Percentiles rank a stretch among this genome's conserved stretches.
Conservation (phyloP, 1,139 yeast species). For the Taiozyma sp. region DNA sequence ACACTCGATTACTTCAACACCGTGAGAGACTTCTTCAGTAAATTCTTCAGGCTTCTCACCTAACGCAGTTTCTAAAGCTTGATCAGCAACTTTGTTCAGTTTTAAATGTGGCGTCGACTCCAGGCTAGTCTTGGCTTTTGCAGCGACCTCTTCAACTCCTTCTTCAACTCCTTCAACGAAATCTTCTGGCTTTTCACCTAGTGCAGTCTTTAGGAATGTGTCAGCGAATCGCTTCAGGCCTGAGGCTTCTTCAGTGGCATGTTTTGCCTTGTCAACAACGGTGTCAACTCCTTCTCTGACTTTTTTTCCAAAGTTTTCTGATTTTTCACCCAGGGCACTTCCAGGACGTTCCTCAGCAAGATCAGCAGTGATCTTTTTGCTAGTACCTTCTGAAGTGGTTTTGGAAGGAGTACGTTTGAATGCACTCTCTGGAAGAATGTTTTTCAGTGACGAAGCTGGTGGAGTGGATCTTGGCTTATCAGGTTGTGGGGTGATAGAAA, state of each 20-base stretch:
- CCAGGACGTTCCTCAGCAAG: not conserved
- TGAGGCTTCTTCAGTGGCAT: not conserved
- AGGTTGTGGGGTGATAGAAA: constrained; percentile 2
- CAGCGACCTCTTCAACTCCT: not conserved
- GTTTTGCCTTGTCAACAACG: not conserved
- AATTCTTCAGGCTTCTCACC: too few species aligned
- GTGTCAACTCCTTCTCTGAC: not conserved
- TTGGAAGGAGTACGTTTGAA: not conserved
- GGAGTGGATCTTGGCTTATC: not conserved
- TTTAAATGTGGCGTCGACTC: not conserved
- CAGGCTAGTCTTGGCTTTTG: not conserved
- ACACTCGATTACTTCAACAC: too few species aligned
- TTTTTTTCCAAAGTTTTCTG: constrained; percentile 1
- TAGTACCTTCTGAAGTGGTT: not conserved
- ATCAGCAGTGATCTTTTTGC: not conserved
- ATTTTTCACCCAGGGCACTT: constrained; percentile 3
- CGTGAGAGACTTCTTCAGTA: too few species aligned
- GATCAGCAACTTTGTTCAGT: not conserved
- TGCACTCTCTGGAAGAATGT: not conserved
- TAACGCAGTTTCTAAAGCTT: not conserved
- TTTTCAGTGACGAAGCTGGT: not conserved
- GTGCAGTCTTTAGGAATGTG: not conserved
- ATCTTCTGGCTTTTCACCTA: constrained; percentile 5
- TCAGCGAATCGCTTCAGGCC: not conserved
- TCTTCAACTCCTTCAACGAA: constrained; percentile 1